Conservation (phyloP, 208 protist genomes). For the Wallacemonas rigidus region DNA sequence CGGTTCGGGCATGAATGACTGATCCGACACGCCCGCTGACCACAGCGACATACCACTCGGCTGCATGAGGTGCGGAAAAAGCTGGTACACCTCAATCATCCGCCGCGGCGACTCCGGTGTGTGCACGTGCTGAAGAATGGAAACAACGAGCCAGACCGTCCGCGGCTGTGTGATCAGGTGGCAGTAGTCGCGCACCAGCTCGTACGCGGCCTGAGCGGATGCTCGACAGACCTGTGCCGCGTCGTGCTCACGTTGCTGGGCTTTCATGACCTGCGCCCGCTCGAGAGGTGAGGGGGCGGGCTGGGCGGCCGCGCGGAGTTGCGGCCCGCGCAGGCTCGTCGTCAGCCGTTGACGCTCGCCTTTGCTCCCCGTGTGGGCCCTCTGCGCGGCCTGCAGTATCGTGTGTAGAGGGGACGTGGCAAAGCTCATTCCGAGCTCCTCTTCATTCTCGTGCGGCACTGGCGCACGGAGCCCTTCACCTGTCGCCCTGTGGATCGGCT, state of each 20-base stretch:
- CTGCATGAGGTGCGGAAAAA: slow-evolving; percentile 2
- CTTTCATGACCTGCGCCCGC: not conserved
- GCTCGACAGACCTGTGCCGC: not conserved
- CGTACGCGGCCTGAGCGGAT: slow-evolving; percentile 29
- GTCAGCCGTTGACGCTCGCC: slow-evolving; percentile 23
- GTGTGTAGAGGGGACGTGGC: not conserved
- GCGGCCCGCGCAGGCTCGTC: slow-evolving; percentile 44
- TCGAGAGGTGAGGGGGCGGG: not conserved
- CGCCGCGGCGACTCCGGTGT: not conserved
- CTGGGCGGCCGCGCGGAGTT: slow-evolving; percentile 37
- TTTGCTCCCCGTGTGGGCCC: not conserved
- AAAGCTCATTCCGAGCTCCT: too few species aligned
- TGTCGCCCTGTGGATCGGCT: slow-evolving; percentile 6
- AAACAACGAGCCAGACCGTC: slow-evolving; percentile 53
- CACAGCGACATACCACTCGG: too few species aligned
- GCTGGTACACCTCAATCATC: slow-evolving; percentile 10
- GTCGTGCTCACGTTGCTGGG: not conserved
- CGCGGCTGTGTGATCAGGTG: slow-evolving; percentile 40
- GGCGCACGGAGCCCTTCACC: not conserved
- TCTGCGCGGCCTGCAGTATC: not conserved
- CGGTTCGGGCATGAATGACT: too few species aligned
- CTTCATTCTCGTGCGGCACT: not conserved
- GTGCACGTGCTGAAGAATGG: slow-evolving; percentile 31
- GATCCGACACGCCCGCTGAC: too few species aligned
- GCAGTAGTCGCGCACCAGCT: slow-evolving; percentile 39